A percentile compares a stretch with the other conserved stretches of the same genome.
phyloP scores from a whole-genome alignment of 2,329 filamentous ascomycete genomes.

The Emmonsiellopsis sp. region DNA sequence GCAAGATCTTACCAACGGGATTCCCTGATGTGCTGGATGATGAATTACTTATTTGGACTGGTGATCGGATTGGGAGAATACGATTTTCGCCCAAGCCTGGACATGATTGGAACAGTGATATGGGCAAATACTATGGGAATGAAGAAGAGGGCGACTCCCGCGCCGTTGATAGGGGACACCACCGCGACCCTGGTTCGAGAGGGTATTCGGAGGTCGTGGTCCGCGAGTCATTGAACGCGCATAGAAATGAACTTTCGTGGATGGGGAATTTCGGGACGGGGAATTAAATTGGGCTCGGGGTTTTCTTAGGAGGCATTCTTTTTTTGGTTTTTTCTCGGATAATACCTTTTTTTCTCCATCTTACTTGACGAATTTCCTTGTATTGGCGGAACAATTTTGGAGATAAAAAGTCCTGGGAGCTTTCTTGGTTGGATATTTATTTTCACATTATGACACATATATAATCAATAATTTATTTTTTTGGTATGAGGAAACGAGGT shows the following conservation, averaged over 20 bases:
- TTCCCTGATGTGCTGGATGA: constrained; percentile 37
- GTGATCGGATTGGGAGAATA: constrained; percentile 69
- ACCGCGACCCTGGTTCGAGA: not conserved
- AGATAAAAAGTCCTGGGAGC: not conserved
- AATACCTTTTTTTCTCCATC: not conserved
- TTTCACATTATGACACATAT: not conserved
- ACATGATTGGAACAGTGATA: constrained; percentile 21
- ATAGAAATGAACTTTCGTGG: constrained; percentile 1
- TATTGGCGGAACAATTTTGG: not conserved
- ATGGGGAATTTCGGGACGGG: constrained; percentile 1
- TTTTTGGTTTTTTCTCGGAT: not conserved
- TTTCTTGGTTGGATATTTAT: not conserved
- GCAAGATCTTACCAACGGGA: constrained; percentile 64
- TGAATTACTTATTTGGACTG: constrained; percentile 79
- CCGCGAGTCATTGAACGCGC: not conserved
- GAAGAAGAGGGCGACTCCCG: constrained; percentile 15
- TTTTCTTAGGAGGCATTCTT: not conserved
- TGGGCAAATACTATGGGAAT: constrained; percentile 21
- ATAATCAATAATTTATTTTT: not conserved
- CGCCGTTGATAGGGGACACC: constrained; percentile 45
- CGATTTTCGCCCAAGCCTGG: constrained; percentile 46
- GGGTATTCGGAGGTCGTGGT: not conserved
- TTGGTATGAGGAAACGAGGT: not conserved
- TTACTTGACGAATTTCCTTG: not conserved
- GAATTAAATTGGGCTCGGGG: not conserved